Percentiles rank a stretch among this genome's conserved stretches.
phyloP scores from a whole-genome alignment of 768 basidiomycete species.

The Phlebiopsis flavidoalba region DNA sequence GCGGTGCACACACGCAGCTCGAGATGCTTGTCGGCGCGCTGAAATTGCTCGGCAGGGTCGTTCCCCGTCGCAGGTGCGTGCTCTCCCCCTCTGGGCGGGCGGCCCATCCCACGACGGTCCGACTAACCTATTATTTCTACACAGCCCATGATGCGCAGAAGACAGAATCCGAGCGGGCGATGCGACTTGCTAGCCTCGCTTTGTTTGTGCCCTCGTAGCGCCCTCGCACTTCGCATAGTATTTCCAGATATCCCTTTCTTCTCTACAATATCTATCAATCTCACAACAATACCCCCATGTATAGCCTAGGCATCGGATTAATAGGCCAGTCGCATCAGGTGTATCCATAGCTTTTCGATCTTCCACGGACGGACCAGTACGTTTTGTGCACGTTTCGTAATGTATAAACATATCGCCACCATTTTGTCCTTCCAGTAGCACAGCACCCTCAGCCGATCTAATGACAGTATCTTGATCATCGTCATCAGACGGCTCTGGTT shows the following conservation, averaged over 20 bases:
- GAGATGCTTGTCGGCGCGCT: constrained; percentile 30
- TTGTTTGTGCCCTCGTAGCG: not conserved
- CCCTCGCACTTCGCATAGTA: not conserved
- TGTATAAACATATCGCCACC: not conserved
- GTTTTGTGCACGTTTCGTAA: not conserved
- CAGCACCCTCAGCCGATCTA: no score
- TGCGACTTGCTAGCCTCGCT: not conserved
- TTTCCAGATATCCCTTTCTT: not conserved
- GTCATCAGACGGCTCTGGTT: no score
- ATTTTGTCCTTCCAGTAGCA: no score
- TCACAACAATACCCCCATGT: not conserved
- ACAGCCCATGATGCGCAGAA: constrained; percentile 4
- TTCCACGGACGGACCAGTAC: not conserved
- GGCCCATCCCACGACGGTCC: not conserved
- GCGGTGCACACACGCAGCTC: constrained; percentile 29
- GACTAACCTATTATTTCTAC: not conserved
- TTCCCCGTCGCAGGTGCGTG: constrained; percentile 34
- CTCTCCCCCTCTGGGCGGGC: not conserved
- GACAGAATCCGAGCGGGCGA: constrained; percentile 1
- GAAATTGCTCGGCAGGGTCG: constrained; percentile 27
- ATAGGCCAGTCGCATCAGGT: not conserved
- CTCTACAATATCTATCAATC: not conserved
- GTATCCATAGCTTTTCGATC: constrained; percentile 1
- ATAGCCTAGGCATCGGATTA: not conserved
- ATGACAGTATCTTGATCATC: no score